Evolutionary conservation across 371 early-diverging fungal species (phyloP).

Genomic region (Smittium mucronatum): DNA sequence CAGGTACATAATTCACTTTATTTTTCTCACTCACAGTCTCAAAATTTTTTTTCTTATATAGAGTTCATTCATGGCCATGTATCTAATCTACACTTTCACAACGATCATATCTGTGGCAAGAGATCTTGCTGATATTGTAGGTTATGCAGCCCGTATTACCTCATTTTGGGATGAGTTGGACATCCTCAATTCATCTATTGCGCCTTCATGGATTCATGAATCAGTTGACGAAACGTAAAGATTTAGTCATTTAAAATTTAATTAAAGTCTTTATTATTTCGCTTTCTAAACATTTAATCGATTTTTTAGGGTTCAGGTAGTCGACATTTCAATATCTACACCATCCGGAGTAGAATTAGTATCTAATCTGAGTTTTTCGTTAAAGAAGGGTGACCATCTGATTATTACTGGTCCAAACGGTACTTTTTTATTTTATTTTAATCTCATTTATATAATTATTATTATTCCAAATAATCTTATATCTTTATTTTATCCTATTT

Average conservation of each 20-base stretch:
- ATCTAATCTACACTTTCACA: constrained; percentile 56
- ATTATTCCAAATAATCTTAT: no score
- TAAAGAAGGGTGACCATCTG: constrained; percentile 41
- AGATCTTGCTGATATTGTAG: constrained; percentile 60
- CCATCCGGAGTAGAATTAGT: constrained; percentile 34
- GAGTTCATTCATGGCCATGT: constrained; percentile 65
- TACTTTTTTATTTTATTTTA: no score
- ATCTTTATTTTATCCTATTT: neutral
- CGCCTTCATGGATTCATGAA: neutral
- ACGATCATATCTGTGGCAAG: constrained; percentile 54
- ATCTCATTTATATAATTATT: no score
- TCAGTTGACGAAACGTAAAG: neutral
- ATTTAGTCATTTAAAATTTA: neutral
- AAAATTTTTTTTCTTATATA: constrained; percentile 18
- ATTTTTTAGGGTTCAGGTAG: no score
- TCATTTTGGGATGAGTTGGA: constrained; percentile 62
- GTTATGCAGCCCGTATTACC: constrained; percentile 75
- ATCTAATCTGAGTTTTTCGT: constrained; percentile 33
- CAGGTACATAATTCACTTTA: neutral
- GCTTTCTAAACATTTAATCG: no score
- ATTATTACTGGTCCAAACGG: constrained; percentile 61
- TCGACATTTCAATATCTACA: constrained; percentile 21
- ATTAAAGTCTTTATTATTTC: constrained; percentile 12
- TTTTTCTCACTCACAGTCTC: no score
- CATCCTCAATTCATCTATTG: constrained; percentile 11